Evolutionary conservation across 2,329 filamentous ascomycete genomes (phyloP), one percentile per base, ranked within the genome.

Genomic region (Aspergillus unguis): DNA sequence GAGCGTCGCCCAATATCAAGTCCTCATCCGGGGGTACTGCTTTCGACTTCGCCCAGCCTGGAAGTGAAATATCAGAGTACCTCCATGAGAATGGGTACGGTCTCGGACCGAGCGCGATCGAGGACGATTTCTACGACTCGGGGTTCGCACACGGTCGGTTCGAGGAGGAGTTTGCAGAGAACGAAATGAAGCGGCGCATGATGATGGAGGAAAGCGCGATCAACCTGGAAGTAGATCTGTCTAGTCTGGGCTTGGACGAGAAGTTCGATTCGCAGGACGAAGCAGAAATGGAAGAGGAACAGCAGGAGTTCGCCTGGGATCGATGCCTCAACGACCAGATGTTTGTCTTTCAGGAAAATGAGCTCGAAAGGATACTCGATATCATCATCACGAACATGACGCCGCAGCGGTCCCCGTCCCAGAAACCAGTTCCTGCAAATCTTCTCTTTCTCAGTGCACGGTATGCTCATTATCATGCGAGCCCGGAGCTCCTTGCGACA

Each of bases 181-280:
- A 90, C 62, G 94, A 97, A 71, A 85, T 96, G 82, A 90, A 92
- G 67, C 83, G 92, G 58, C 84, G 94, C 31, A 78, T 77, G 74
- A 96, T 99, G 91, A 96, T 97, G 92, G 94, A 95, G 84, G 94
- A 99, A 70, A 99, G 94, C 66, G 92, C 94, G 5, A 87, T 95
- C 60, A 96, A 99, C 69, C 78, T 99, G 33, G 94, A 99, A 71
- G 94, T 99, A 38, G 94, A 99, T 65, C 74, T 99, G 50, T 94
- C 92, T 9, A 99, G 96, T 63, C 83, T 99, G 52, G 94, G 94
- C 29, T 86, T 99, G 64, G 94, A 99, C 67, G 94, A 99, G 69
- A 88, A 95, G 65, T 90, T 92, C 48, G 94, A 97, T 78, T 79
- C 84, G 17, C 78, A 82, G 11, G 90, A 92, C 54, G 92, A 96